Percentiles rank a stretch among this genome's conserved stretches.
Evolutionary conservation across 352 stramenopile genomes (phyloP).

Genomic region (Blastocystis sp.): DNA sequence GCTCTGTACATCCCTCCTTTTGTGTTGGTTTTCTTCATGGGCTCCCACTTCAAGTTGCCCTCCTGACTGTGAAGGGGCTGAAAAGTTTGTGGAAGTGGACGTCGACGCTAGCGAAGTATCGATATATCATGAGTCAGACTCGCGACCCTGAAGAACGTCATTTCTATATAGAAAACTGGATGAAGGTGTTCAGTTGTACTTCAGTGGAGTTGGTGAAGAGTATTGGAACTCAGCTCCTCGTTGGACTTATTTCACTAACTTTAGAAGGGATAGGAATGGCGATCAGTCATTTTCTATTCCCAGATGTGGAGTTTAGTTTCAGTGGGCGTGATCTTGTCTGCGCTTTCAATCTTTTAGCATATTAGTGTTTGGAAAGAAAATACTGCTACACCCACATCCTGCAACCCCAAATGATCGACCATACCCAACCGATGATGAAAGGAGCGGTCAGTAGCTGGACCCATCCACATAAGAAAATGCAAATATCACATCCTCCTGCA

Average conservation of each 20-base stretch:
- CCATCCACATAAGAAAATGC: constrained; percentile 51
- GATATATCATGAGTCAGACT: not conserved
- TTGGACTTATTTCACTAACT: not conserved
- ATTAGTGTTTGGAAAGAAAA: constrained; percentile 18
- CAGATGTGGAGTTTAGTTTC: not conserved
- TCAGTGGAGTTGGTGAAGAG: not conserved
- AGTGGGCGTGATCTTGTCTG: not conserved
- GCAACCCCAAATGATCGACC: constrained; percentile 60
- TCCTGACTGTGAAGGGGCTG: too few relatives aligned
- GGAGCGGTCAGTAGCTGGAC: constrained; percentile 48
- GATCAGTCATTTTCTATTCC: not conserved
- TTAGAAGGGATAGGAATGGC: constrained; percentile 9
- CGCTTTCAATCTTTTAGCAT: not conserved
- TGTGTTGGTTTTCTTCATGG: too few relatives aligned
- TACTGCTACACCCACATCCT: constrained; percentile 34
- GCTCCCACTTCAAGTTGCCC: too few relatives aligned
- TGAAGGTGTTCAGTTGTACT: not conserved
- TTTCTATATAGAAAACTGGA: not conserved
- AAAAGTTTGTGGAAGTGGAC: too few relatives aligned
- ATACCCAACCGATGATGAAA: constrained; percentile 56
- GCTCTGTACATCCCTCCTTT: too few relatives aligned
- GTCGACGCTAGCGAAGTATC: not conserved
- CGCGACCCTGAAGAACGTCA: not conserved
- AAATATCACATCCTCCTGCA: constrained; percentile 25
- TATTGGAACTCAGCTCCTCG: not conserved